phyloP scores from a whole-genome alignment of 805 yeast species.

The Candida glaebosa region DNA sequence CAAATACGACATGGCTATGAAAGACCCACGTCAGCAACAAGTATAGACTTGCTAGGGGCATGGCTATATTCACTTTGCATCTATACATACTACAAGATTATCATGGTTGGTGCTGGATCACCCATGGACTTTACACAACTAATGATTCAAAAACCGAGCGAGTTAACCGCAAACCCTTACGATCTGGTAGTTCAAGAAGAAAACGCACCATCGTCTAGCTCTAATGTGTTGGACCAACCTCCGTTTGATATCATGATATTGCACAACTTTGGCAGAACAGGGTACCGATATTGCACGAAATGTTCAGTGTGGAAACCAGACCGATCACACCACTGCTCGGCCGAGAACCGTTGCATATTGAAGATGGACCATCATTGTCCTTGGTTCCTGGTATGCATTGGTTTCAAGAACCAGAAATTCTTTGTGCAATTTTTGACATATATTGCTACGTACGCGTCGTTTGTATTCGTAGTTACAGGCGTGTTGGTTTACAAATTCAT shows the following conservation, averaged over 20 bases:
- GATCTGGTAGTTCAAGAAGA: background rate
- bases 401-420: conserved; percentile 73
- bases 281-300: conserved; percentile 56
- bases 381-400: conserved; percentile 90
- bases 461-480: conserved; percentile 40
- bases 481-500: conserved; percentile 49
- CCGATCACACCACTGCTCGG: conserved; percentile 55
- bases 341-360: conserved; percentile 45
- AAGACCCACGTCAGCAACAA: conserved; percentile 11
- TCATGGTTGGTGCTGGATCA: conserved; percentile 60
- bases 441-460: conserved; percentile 44
- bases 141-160: conserved; percentile 20
- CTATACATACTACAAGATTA: conserved; percentile 51
- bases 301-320: conserved; percentile 61
- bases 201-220: background rate
- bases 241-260: conserved; percentile 33
- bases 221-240: conserved; percentile 15
- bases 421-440: conserved; percentile 72
- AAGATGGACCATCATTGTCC: conserved; percentile 71
- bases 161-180: conserved; percentile 5
- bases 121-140: conserved; percentile 56
- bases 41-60: conserved; percentile 20
- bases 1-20: conserved; percentile 10
- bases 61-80: conserved; percentile 35
- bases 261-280: conserved; percentile 45